Evolutionary conservation across 495 filamentous ascomycete species (phyloP), one percentile per base, ranked within the genome.

Genomic region (Tuber melanosporum): DNA sequence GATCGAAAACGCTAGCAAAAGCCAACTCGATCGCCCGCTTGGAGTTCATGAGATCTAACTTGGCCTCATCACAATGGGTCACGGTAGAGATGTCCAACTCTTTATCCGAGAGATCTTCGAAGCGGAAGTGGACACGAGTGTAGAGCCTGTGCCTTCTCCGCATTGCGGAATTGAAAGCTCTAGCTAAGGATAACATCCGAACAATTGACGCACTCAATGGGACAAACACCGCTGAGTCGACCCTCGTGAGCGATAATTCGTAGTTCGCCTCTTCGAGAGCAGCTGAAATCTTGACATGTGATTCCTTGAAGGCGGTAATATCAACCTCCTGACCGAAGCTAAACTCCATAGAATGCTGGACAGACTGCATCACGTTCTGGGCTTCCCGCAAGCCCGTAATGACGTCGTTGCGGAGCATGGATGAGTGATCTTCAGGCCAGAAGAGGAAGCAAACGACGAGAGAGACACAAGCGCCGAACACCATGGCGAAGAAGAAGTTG

Each of bases 401-500:
- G 46, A 80, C 72, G 41, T 79, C 72, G 26, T 78, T 70, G 22
- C 73, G 78, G 9, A 82, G 76, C 12, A 74, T 74, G 19, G 76
- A 79, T 26, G 82, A 83, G 72, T 82, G 82, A 66, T 83, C 82
- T 45, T 83, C 82, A 20, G 82, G 82, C 71, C 80, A 83, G 17
- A 83, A 57, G 26, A 70, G 47, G 26, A 83, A 76, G 66, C 74
- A 79, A 7, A 83, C 71, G 19, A 81, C 47, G 36, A 83, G 46
- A 44, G 82, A 83, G 12, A 77, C 76, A 26, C 78, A 75, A n/a
- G 76, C 78, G 22, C 82, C 82, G 20, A 83, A 72, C 22, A 77
- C 44, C 82, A 83, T 83, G 19, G 73, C 74, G 73, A 75, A 83
- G 71, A 83, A 83, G 52, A 81, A 83, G 32, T 75, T 74, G 52